Base-by-base conservation (phyloP, 805 yeast species). In the Kregervanrija fluxuum region DNA sequence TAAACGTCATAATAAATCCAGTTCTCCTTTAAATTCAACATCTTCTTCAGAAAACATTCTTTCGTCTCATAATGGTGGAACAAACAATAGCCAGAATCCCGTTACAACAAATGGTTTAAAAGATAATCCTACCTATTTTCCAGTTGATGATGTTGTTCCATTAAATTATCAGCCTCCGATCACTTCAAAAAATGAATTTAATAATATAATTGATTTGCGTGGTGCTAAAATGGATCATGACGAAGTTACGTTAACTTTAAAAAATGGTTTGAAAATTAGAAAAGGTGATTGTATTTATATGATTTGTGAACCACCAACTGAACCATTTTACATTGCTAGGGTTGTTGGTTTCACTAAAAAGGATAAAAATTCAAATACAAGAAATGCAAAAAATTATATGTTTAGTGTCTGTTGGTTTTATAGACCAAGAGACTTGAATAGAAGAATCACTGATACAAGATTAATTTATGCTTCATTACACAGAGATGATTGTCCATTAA, bases 291-390 rank as follows among this genome's bases (percentile, higher is more conserved):
- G 71, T 47, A 82, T 89, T 9, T 89, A 85, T 59, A 79, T 90
- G 80, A 73, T 90, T 11, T 79, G 93, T 50, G 96, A 88, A 61
- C 96, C 96, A 1, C 88, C 96, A 0, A 93, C 95, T 2, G 96
- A 88, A 55, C 97, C 98, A 0, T 93, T 85, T 67, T 86, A 88
- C 55, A 75, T 93, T 37, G 98, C 95, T 1, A 70, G 91, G 36
- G 73, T 91, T 35, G 75, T 86, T 70, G 93, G 90, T 12, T 87
- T 89, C 52, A 71, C 69, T 3, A 61, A 62, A 41, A 73, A 68
- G 52, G 71, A 67, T 43, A 62, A 60, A 43, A 46, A 42, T 28
- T 42, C 46, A 32, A 48, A 40, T 38, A 53, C 64, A 34, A 73
- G 70, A 45, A 70, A 71, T 8, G 82, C 84, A 2, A 71, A 71